Evolutionary conservation across 768 basidiomycete species (phyloP).

Genomic region (Leccinum longicurvipes): DNA sequence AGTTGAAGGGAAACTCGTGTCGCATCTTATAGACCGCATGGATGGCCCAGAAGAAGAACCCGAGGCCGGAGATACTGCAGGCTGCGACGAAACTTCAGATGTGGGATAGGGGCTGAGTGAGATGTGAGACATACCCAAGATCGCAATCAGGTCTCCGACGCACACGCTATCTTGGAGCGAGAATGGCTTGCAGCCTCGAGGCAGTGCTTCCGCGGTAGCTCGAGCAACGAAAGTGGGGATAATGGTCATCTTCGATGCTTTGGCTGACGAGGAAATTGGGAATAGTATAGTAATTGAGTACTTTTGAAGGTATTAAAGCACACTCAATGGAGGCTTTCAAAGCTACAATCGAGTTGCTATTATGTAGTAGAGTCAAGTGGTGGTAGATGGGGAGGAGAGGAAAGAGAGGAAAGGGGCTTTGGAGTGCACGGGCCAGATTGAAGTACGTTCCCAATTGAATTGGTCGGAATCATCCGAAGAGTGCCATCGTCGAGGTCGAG

Average conservation of each 20-base stretch:
- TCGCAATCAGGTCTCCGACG: constrained; percentile 21
- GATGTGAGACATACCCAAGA: constrained; percentile 16
- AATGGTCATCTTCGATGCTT: constrained; percentile 6
- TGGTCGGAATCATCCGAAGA: background rate
- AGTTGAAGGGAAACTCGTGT: constrained; percentile 7
- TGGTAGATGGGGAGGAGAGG: background rate
- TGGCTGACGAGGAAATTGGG: background rate
- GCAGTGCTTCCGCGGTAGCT: background rate
- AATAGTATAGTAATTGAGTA: background rate
- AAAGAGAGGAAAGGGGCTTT: background rate
- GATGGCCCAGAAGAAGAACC: constrained; percentile 19
- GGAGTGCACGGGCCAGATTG: background rate
- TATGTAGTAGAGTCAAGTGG: background rate
- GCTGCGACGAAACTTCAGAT: constrained; percentile 1
- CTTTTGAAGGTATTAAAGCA: background rate
- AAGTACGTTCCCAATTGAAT: background rate
- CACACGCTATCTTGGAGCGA: constrained; percentile 13
- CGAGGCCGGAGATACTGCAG: constrained; percentile 17
- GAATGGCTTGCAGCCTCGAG: constrained; percentile 12
- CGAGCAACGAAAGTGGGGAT: background rate
- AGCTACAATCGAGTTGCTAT: background rate
- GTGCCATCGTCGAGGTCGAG: background rate
- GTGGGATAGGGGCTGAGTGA: background rate
- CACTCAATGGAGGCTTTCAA: background rate
- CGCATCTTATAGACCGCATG: constrained; percentile 22